Evolutionary conservation across 371 early-diverging fungal genomes (phyloP).

Genomic region (Actinomortierella wolfii): DNA sequence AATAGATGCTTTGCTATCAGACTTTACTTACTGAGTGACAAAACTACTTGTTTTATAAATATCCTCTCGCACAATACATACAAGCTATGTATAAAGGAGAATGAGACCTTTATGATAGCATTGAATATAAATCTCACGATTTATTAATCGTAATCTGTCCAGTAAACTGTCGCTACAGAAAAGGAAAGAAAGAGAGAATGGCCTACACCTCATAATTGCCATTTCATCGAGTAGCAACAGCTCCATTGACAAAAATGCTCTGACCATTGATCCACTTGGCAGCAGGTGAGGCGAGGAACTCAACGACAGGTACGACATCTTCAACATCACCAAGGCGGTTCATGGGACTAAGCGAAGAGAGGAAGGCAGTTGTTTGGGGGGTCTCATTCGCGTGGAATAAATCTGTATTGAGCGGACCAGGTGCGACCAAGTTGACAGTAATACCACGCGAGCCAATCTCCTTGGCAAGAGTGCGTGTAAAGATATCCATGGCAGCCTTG

Average conservation of each 20-base stretch:
- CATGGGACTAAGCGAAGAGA: conserved; percentile 5
- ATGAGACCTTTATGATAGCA: too few species aligned
- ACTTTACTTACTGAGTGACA: too few species aligned
- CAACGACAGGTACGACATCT: conserved; percentile 13
- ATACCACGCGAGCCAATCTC: conserved; percentile 17
- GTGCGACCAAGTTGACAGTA: conserved; percentile 24
- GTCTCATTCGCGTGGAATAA: conserved; percentile 18
- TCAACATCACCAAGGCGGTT: conserved; percentile 9
- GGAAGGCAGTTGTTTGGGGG: conserved; percentile 10
- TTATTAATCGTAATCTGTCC: too few species aligned
- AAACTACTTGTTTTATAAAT: too few species aligned
- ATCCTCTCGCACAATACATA: too few species aligned
- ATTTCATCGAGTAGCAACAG: conserved; percentile 9
- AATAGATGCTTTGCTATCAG: too few species aligned
- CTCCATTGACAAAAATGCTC: conserved; percentile 13
- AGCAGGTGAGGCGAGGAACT: conserved; percentile 9
- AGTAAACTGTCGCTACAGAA: too few species aligned
- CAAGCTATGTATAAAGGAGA: too few species aligned
- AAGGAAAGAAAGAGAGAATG: too few species aligned
- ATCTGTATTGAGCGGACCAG: conserved; percentile 22
- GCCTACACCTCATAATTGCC: too few species aligned
- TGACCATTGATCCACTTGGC: conserved; percentile 12
- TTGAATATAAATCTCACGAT: too few species aligned
- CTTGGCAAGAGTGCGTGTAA: conserved; percentile 15
- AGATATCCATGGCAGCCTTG: conserved; percentile 18